Evolutionary conservation across 2,329 filamentous ascomycete species (phyloP), one percentile per base, ranked within the genome.

Genomic region (Ophiostoma triangulosporum): DNA sequence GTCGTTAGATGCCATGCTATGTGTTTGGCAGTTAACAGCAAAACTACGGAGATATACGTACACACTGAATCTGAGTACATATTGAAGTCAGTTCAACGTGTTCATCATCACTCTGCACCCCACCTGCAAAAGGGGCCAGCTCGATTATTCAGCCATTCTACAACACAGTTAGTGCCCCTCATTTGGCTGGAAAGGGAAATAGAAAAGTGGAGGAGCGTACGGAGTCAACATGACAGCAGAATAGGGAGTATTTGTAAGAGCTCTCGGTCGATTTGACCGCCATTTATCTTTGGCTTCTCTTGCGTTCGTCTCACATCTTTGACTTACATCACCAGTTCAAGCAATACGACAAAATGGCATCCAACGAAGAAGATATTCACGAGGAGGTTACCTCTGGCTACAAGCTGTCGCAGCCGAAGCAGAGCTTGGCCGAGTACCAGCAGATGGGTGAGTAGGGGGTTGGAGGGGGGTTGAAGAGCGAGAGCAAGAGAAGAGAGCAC

Each of bases 381-480:
- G 86, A 93, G 29, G 46, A 32, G 74, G 79, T 84, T 73, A 96
- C 90, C 61, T 84, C 90, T 73, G 91, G 91, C 68, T 97, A 96
- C 84, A 96, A 94, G 81, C 86, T 96, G 66, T 90, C 88, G 62
- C 88, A 96, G 80, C 78, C 78, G 58, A 96, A 96, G 84, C 95
- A 97, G 80, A 94, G 88, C 63, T 78, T 98, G 65, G 87, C 91
- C 60, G 87, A 96, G 70, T 96, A 96, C 73, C 79, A 91, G 66
- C 77, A 95, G 69, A 85, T 98, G 72, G 93, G 89, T 59, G 51
- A 29, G 58, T 95, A 75, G 38, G 65, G 12, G 24, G 11, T 6
- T 17, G 20, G 11, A 11, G 22, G 27, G 12, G 26, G n/a, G 20
- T 24, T 22, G 26, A 24, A 26, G 26, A 36, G 17, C 5, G 12